These are phyloP conservation scores for Scedosporium apiospermum DNA, from an alignment of 2,329 filamentous ascomycete genomes.

Conservation along the genomic window DNA sequence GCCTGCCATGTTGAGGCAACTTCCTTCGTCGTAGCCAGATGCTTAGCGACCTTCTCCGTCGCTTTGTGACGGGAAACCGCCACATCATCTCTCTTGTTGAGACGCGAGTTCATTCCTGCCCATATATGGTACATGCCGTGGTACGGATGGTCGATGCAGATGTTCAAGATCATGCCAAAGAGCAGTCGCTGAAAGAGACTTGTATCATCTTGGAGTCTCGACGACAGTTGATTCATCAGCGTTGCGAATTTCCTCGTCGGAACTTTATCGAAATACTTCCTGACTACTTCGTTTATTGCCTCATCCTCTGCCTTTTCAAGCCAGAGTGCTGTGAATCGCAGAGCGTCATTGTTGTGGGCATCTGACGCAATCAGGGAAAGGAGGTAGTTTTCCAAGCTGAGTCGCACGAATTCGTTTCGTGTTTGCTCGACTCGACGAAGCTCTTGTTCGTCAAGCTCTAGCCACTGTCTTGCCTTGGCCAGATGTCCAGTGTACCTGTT, in stretches of 20 bases:
- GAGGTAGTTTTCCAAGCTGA: slow-evolving; percentile 89
- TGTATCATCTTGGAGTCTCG: slow-evolving; percentile 65
- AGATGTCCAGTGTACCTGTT: slow-evolving; percentile 51
- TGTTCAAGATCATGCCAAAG: slow-evolving; percentile 63
- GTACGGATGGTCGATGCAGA: slow-evolving; percentile 88
- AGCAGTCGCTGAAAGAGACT: slow-evolving; percentile 69
- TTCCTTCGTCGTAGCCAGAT: slow-evolving; percentile 43
- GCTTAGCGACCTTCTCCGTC: slow-evolving; percentile 57
- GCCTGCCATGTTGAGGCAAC: slow-evolving; percentile 54
- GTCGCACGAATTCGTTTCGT: slow-evolving; percentile 72
- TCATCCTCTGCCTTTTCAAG: slow-evolving; percentile 73
- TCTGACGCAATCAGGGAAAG: slow-evolving; percentile 78
- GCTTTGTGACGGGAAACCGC: slow-evolving; percentile 66
- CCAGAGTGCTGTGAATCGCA: slow-evolving; percentile 92
- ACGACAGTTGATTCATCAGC: slow-evolving; percentile 93
- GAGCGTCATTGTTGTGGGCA: slow-evolving; percentile 76
- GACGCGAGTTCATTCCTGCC: slow-evolving; percentile 63
- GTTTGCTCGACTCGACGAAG: slow-evolving; percentile 68
- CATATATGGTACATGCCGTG: slow-evolving; percentile 98
- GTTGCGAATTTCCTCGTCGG: slow-evolving; percentile 86
- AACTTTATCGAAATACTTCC: slow-evolving; percentile 59
- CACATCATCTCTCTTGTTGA: slow-evolving; percentile 62
- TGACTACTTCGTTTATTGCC: slow-evolving; percentile 68
- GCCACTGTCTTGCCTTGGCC: slow-evolving; percentile 73
- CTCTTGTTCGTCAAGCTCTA: slow-evolving; percentile 82